phyloP scores from a whole-genome alignment of 176 grass and related monocot species.

The Ensete ventricosum region DNA sequence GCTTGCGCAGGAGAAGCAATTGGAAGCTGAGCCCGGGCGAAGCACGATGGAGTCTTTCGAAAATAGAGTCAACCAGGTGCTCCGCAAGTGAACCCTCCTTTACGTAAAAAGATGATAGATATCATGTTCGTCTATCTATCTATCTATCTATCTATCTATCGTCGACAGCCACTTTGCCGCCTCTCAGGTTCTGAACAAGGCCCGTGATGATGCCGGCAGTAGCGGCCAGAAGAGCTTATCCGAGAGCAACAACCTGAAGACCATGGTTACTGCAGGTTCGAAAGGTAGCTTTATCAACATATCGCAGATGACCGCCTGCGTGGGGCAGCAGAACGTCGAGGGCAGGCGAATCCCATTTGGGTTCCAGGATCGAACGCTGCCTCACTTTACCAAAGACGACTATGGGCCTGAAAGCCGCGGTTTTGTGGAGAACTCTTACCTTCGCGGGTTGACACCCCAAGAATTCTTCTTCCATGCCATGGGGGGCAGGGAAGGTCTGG shows the following conservation, averaged over 20 bases:
- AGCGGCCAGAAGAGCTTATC: conserved; percentile 95
- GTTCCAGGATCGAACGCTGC: conserved; percentile 72
- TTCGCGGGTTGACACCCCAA: conserved; percentile 85
- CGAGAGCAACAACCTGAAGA: conserved; percentile 98
- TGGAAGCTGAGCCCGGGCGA: conserved; percentile 89
- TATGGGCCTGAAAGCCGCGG: conserved; percentile 89
- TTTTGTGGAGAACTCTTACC: conserved; percentile 98
- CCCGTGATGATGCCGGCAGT: conserved; percentile 97
- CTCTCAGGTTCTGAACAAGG: conserved; percentile 82
- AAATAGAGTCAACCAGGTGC: conserved; percentile 94
- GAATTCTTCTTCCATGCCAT: conserved; percentile 93
- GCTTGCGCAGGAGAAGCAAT: conserved; percentile 43
- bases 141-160: no score
- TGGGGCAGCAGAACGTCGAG: conserved; percentile 95
- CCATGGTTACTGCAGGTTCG: conserved; percentile 93
- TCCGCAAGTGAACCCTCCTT: neutral
- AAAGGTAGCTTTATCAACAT: conserved; percentile 98
- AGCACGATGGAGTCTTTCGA: conserved; percentile 97
- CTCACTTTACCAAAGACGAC: conserved; percentile 93
- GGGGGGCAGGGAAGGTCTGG: conserved; percentile 78
- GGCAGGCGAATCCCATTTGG: conserved; percentile 99
- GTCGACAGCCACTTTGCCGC: neutral
- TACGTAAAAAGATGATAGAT: no score
- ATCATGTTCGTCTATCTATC: neutral
- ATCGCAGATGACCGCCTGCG: conserved; percentile 99